A percentile compares a stretch with the other conserved stretches of the same genome.
phyloP scores from a whole-genome alignment of 768 basidiomycete species.

The Russula ochroleuca region DNA sequence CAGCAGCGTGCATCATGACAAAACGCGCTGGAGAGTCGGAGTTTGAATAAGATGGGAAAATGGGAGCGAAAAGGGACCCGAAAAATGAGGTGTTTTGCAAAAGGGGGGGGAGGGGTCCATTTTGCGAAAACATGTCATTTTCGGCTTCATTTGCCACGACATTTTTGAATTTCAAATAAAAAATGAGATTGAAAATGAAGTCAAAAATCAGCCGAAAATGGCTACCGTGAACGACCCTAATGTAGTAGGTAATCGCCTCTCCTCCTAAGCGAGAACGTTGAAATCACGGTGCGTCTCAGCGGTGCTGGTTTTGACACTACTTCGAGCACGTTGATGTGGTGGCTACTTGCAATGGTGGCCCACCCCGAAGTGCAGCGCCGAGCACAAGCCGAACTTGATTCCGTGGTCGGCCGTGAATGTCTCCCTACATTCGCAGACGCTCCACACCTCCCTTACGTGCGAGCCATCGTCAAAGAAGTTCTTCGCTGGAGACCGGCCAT shows the following conservation, averaged over 20 bases:
- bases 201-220: no score
- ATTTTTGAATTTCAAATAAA: no score
- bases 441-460: conserved; percentile 17
- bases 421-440: conserved; percentile 22
- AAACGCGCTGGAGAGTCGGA: no score
- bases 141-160: no score
- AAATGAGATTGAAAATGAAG: no score
- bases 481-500: conserved; percentile 12
- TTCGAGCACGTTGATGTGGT: conserved; percentile 12
- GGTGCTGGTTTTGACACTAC: neutral
- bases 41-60: no score
- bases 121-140: no score
- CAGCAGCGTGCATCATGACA: no score
- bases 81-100: no score
- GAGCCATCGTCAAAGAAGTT: conserved; percentile 24
- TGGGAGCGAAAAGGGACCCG: no score
- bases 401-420: conserved; percentile 15
- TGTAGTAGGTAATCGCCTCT: neutral
- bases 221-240: no score
- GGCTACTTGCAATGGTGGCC: conserved; percentile 12
- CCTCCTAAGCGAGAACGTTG: neutral
- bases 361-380: neutral
- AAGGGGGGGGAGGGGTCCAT: no score
- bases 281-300: neutral
- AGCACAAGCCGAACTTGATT: conserved; percentile 16